phyloP scores from a whole-genome alignment of 768 basidiomycete species.

The Trichaptum fuscoviolaceum region DNA sequence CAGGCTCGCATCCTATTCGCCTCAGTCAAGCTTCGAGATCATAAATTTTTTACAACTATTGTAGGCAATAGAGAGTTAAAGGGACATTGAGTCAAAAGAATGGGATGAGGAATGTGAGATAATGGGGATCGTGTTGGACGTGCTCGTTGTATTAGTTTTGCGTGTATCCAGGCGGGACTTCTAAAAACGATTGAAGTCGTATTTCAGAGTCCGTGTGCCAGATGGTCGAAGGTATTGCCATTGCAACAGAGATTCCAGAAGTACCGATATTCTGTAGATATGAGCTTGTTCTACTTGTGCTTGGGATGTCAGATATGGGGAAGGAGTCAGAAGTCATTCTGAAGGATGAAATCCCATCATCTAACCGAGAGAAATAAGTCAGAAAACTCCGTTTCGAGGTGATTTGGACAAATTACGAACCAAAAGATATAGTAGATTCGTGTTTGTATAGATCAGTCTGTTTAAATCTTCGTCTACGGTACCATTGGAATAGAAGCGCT shows the following conservation, averaged over 20 bases:
- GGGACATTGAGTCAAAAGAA: too few species aligned
- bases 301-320: not conserved
- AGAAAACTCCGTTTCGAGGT: not conserved
- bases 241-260: not conserved
- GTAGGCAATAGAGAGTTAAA: too few species aligned
- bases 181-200: not conserved
- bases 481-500: slow-evolving; percentile 21
- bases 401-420: not conserved
- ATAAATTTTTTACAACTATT: too few species aligned
- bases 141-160: not conserved
- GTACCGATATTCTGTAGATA: not conserved
- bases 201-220: not conserved
- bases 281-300: not conserved
- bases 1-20: too few species aligned
- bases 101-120: too few species aligned
- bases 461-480: slow-evolving; percentile 15
- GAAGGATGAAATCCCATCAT: not conserved
- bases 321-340: not conserved
- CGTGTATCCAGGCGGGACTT: not conserved
- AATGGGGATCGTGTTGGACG: too few species aligned
- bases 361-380: not conserved
- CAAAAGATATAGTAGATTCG: not conserved
- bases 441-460: not conserved
- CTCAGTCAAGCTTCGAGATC: too few species aligned
- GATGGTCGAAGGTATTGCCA: not conserved